Conservation (phyloP, 805 yeast genomes). For the Starmerella apicola region DNA sequence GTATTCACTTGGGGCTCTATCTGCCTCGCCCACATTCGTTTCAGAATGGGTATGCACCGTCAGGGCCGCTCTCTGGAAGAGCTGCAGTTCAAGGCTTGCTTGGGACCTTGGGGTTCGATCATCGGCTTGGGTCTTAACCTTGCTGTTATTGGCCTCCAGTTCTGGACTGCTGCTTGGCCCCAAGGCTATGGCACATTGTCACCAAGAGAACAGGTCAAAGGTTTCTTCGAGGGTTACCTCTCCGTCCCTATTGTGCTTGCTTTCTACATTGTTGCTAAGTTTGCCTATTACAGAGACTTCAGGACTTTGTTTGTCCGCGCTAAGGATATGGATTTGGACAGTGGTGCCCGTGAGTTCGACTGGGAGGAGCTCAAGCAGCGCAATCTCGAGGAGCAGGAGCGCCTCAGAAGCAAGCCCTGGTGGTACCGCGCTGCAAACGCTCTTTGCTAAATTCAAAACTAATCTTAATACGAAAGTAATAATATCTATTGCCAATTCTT, state of each 20-base stretch:
- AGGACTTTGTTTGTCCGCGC: slow-evolving; percentile 9
- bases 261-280: slow-evolving; percentile 9
- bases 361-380: slow-evolving; percentile 10
- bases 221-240: slow-evolving; percentile 43
- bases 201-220: slow-evolving; percentile 26
- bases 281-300: slow-evolving; percentile 11
- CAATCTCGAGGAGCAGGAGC: slow-evolving; percentile 13
- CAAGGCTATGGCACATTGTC: slow-evolving; percentile 31
- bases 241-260: slow-evolving; percentile 34
- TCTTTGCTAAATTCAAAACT: neutral
- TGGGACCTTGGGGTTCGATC: slow-evolving; percentile 55
- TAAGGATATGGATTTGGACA: slow-evolving; percentile 15
- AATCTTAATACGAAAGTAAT: too few species aligned
- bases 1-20: slow-evolving; percentile 68
- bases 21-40: slow-evolving; percentile 52
- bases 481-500: too few species aligned
- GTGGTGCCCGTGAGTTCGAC: slow-evolving; percentile 17
- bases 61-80: slow-evolving; percentile 63
- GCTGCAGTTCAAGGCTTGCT: slow-evolving; percentile 50
- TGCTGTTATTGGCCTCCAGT: slow-evolving; percentile 58
- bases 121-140: slow-evolving; percentile 48
- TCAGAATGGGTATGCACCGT: slow-evolving; percentile 44
- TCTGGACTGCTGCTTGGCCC: slow-evolving; percentile 73
- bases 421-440: neutral
- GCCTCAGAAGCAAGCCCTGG: neutral